Evolutionary conservation across 306 rosid genomes (phyloP), one percentile per base, ranked within the genome.

Genomic region (Casuarina glauca): DNA sequence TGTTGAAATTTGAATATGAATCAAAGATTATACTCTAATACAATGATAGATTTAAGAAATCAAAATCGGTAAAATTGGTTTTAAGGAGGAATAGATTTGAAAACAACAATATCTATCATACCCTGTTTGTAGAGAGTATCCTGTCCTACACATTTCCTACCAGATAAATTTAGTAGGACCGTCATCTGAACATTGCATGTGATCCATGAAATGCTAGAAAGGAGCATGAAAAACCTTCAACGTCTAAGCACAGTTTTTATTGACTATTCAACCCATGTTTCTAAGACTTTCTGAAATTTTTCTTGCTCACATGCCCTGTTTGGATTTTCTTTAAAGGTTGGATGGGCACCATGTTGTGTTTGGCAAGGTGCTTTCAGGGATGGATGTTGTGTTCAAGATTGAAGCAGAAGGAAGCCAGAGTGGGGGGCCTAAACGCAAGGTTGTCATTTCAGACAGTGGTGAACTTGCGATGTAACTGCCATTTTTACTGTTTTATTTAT

Each of bases 331-430:
- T 60, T 72, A n/a, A 74, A 91, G 97, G 97, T 80, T 91, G 90
- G 98, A 93, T 54, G 97, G 98, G 15, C 95, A 53, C 68, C 98
- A 93, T 70, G 92, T 88, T 13, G 90, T 88, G 3, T 86, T 88
- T 53, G 90, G 92, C 58, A 84, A 84, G 81, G 90, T 86, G 61
- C 49, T 86, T 70, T 84, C 84, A 5, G 92, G 92, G 9, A 84
- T 88, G 88, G 90, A 88, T 16, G 73, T 84, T 17, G 85, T 84
- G n/a, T 76, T 63, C 84, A 88, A 75, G 86, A 84, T 86, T 3
- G 92, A 84, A 76, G 84, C 72, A n/a, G 84, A 80, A 48, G 92
- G 89, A 54, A 79, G 75, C 48, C 53, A 20, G 13, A 17, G 58
- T 12, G 92, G 87, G 3, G 76, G 13, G 20, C 92, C 88, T 4